A percentile compares a stretch with the other conserved stretches of the same genome.
These are phyloP conservation scores for Trichocomaceae sp. DNA, from an alignment of 2,329 filamentous ascomycete genomes.

Conservation along the genomic window DNA sequence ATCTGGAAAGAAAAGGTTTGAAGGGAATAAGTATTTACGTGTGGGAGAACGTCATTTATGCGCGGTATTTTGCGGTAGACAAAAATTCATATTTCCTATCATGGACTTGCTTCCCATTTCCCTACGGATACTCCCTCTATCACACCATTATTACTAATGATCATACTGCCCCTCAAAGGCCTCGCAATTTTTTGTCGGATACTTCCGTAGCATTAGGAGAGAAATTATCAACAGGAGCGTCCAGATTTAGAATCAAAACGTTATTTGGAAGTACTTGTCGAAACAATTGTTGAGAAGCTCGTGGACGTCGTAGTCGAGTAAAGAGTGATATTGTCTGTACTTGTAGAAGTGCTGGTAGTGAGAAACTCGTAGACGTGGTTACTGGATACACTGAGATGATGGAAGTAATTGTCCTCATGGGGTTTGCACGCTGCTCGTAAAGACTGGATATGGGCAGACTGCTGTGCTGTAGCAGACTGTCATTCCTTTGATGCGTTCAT, in stretches of 20 bases:
- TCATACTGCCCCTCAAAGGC: neutral
- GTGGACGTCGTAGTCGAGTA: too few species aligned
- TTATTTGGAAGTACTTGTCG: too few species aligned
- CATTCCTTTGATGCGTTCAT: too few species aligned
- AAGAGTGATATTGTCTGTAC: too few species aligned
- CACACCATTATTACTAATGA: neutral
- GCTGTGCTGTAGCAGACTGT: too few species aligned
- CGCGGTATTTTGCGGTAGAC: neutral
- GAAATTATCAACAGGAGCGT: neutral
- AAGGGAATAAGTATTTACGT: neutral
- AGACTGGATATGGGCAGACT: too few species aligned
- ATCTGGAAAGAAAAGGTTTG: neutral
- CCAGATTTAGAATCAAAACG: neutral
- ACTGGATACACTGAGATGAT: too few species aligned
- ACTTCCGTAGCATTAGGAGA: neutral
- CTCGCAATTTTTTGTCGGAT: neutral
- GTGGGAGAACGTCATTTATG: neutral
- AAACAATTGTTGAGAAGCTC: too few species aligned
- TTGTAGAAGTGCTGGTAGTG: too few species aligned
- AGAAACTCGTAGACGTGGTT: too few species aligned
- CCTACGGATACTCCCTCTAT: neutral
- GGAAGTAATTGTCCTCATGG: too few species aligned
- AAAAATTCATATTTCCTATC: neutral
- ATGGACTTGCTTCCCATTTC: neutral
- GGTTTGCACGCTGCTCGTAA: too few species aligned